Base-by-base conservation (phyloP, 768 basidiomycete species). In the Boletus vermiculosoides region DNA sequence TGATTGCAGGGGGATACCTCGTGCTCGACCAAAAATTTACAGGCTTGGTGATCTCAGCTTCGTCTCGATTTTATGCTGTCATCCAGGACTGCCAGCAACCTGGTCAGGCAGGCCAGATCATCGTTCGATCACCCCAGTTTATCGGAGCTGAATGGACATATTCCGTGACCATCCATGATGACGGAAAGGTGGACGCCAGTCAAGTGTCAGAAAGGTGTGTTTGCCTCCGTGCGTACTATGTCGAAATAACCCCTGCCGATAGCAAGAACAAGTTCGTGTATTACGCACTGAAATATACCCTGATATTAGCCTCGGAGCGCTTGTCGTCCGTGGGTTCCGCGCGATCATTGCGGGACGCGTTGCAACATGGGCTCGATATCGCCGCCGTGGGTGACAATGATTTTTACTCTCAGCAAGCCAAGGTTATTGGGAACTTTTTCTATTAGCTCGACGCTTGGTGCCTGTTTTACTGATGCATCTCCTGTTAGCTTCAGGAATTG, bases 1-100 rank as follows among this genome's bases (percentile, higher is more conserved):
- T 99, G 54, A 72, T 97, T 53, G 93, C 95, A 11, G 97, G 97
- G 2, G 97, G 97, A 2, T 99, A 98, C 76, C 90, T 99, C 61
- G 93, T 99, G 30, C 88, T 98, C 59, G 94, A 98, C 73, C 87
- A 84, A 20, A 75, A 80, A 7, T 93, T 91, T 69, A 84, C 88
- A 31, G 97, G 96, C 49, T 74, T 92, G 57, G 94, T 95, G 45
- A 82, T 98, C 45, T 92, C 94, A 1, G 94, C 96, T 16, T 92
- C 92, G 12, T 93, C 94, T 22, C 84, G 97, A 40, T 98, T 99
- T 76, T 98, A 95, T 73, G 87, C 94, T 23, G 82, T 85, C 63
- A 77, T 95, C 47, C 78, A 74, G 47, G 73, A 78, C 36, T 45
- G 52, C 48, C 58, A 54, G 25, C 61, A 62, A 30, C 45, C 69